Evolutionary conservation across 257 asterid species (phyloP), one percentile per base, ranked within the genome.

Genomic region (Fraxinus anomala): DNA sequence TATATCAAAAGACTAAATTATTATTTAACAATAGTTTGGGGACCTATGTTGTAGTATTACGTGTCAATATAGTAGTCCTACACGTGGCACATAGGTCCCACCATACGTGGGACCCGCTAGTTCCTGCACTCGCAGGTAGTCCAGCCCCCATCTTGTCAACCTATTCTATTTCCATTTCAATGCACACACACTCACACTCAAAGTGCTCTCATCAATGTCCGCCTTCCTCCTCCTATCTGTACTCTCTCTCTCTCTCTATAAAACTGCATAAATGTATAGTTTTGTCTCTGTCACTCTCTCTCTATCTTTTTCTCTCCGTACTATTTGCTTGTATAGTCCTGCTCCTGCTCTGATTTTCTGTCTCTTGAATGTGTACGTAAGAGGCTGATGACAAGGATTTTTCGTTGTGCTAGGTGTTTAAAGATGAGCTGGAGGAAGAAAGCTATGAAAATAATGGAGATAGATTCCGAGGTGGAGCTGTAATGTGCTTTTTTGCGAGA

Each of bases 141-240:
- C 33, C 13, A 61, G 68, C 23, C 63, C 24, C 63, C 11, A 61
- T 12, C 16, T 0, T 16, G 59, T 47, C 59, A 47, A 47, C 59
- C 59, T 47, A 47, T 47, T 47, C 21, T 16, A 14, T 47, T 56
- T 56, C 66, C 66, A n/a, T 56, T 56, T 56, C 66, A n/a, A 56
- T 19, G 21, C 77, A 71, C 72, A 3, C 68, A 10, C 74, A 30
- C 76, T 49, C 71, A 10, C 37, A 65, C 79, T n/a, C 80, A 37
- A 75, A 47, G 73, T 76, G 56, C 83, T 79, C 79, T 80, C 87
- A 78, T 85, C 80, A 85, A 81, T 87, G 85, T 24, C 74, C 80
- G 73, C 81, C 66, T 56, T 9, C 24, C 10, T n/a, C 65, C 11
- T n/a, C 11, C 26, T 54, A 17, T 63, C 34, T 63, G 17, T 63